Evolutionary conservation across 805 yeast genomes (phyloP).

Genomic region (Pichia ethanolica): DNA sequence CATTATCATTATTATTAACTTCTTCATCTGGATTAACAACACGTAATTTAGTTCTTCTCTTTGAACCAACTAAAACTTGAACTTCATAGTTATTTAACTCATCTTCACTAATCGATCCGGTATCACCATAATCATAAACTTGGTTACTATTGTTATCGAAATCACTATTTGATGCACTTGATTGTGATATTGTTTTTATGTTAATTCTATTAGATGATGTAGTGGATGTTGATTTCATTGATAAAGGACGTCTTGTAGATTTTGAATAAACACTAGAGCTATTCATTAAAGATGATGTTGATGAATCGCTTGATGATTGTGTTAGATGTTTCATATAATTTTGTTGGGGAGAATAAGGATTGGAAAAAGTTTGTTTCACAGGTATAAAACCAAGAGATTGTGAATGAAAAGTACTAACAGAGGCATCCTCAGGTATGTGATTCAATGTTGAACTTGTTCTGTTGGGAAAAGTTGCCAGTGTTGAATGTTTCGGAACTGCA

Average conservation of each 20-base stretch:
- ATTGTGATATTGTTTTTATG: no score
- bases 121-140: neutral
- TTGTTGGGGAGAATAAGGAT: neutral
- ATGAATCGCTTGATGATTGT: slow-evolving; percentile 1
- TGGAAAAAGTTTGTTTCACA: neutral
- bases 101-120: slow-evolving; percentile 21
- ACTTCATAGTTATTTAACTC: slow-evolving; percentile 51
- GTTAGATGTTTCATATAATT: slow-evolving; percentile 4
- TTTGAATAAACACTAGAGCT: neutral
- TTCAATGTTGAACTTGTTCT: slow-evolving; percentile 10
- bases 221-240: slow-evolving; percentile 1
- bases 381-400: slow-evolving; percentile 6
- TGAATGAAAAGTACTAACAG: slow-evolving; percentile 13
- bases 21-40: slow-evolving; percentile 53
- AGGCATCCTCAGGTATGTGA: slow-evolving; percentile 16
- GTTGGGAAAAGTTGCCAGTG: slow-evolving; percentile 5
- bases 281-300: neutral
- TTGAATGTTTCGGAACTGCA: slow-evolving; percentile 10
- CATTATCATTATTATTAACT: neutral
- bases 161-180: neutral
- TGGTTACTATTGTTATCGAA: neutral
- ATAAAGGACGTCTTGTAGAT: slow-evolving; percentile 1
- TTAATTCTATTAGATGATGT: neutral
- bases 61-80: slow-evolving; percentile 63
- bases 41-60: slow-evolving; percentile 50